Conservation (phyloP, 1,284 basidiomycete species). For the Melampsora abietis-canadensis region DNA sequence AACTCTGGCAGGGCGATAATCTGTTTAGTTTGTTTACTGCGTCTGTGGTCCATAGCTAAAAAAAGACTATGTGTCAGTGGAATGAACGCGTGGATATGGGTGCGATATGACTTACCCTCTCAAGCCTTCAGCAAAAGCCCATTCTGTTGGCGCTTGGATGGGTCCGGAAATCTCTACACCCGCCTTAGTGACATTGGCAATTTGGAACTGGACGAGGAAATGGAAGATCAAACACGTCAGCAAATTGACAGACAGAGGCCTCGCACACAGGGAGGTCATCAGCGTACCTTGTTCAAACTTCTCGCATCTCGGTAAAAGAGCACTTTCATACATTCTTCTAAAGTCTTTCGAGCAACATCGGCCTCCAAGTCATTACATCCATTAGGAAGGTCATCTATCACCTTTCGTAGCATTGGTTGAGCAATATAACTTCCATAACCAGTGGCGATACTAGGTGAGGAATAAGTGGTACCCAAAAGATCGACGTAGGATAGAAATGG, state of each 20-base stretch:
- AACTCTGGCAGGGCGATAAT: too few species aligned
- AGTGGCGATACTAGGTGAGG: slow-evolving; percentile 88
- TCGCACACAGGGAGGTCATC: not conserved
- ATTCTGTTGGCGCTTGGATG: slow-evolving; percentile 70
- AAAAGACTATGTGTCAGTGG: not conserved
- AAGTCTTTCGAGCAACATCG: slow-evolving; percentile 72
- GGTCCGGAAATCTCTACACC: slow-evolving; percentile 80
- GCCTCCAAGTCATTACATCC: slow-evolving; percentile 70
- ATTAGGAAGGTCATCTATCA: slow-evolving; percentile 62
- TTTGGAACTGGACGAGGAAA: slow-evolving; percentile 70
- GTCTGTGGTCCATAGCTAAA: slow-evolving; percentile 37
- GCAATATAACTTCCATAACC: slow-evolving; percentile 95
- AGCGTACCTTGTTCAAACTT: slow-evolving; percentile 75
- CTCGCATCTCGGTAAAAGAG: slow-evolving; percentile 95
- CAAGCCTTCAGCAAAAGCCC: slow-evolving; percentile 88
- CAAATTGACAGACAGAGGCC: slow-evolving; percentile 2
- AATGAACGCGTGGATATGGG: not conserved
- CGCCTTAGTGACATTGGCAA: slow-evolving; percentile 76
- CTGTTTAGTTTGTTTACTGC: not conserved
- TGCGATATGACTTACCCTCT: slow-evolving; percentile 59
- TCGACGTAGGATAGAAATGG: slow-evolving; percentile 84
- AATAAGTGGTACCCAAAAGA: slow-evolving; percentile 92
- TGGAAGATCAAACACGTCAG: not conserved
- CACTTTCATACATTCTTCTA: slow-evolving; percentile 87
- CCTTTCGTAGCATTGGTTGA: slow-evolving; percentile 83